Percentiles rank a stretch among this genome's conserved stretches.
phyloP scores from a whole-genome alignment of 164 flowering plant genomes.

The Magnolia changhungtana region DNA sequence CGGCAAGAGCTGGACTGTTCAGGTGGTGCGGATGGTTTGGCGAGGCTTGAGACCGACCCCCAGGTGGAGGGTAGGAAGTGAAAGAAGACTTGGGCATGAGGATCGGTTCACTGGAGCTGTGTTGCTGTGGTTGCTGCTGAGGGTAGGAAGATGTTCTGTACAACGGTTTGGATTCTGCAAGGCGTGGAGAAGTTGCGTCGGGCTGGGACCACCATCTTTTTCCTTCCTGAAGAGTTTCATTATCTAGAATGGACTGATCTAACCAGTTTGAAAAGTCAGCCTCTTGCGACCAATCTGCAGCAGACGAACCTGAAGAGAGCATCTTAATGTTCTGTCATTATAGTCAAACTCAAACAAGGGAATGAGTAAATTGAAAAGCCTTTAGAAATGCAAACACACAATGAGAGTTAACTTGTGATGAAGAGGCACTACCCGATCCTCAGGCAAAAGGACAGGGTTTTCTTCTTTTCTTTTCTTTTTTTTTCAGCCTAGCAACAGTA shows the following conservation, averaged over 20 bases:
- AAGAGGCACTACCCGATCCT: too few species aligned
- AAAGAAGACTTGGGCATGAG: conserved; percentile 57
- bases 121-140: conserved; percentile 41
- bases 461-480: too few species aligned
- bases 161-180: conserved; percentile 50
- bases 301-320: conserved; percentile 56
- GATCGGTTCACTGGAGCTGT: conserved; percentile 63
- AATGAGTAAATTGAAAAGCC: too few species aligned
- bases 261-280: conserved; percentile 54
- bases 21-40: conserved; percentile 43
- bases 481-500: too few species aligned
- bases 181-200: conserved; percentile 32
- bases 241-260: conserved; percentile 46
- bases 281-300: conserved; percentile 64
- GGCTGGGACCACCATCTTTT: conserved; percentile 83
- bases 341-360: too few species aligned
- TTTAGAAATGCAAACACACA: too few species aligned
- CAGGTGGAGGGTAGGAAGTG: conserved; percentile 77
- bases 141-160: conserved; percentile 89
- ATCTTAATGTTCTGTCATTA: not conserved
- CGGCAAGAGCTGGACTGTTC: conserved; percentile 36
- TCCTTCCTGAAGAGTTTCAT: conserved; percentile 40
- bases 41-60: conserved; percentile 55
- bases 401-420: too few species aligned
- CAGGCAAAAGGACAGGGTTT: too few species aligned